These are phyloP conservation scores for Saccharomycopsis fermentans DNA, from an alignment of 805 yeast genomes.

Conservation along the genomic window DNA sequence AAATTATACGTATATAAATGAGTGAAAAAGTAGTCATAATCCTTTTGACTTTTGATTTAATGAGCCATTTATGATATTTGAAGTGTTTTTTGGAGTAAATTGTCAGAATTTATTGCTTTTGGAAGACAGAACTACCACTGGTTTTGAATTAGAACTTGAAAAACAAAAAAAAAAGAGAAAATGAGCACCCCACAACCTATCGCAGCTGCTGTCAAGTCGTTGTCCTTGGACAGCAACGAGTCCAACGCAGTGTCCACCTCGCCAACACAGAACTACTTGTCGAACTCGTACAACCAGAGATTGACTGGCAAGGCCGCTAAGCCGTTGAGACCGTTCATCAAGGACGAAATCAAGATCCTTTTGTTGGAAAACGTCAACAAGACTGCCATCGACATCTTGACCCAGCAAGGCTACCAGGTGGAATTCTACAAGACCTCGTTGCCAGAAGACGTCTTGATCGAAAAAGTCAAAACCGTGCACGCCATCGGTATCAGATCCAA, in stretches of 20 bases:
- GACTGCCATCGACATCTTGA: conserved; percentile 82
- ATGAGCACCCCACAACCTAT: conserved; percentile 19
- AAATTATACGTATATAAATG: neutral
- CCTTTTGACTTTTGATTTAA: neutral
- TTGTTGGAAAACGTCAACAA: conserved; percentile 86
- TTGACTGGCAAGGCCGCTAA: conserved; percentile 44
- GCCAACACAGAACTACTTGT: conserved; percentile 61
- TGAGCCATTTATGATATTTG: too few species aligned
- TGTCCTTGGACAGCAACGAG: conserved; percentile 9
- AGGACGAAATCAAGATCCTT: conserved; percentile 89
- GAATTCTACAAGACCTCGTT: conserved; percentile 85
- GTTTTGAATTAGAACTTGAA: too few species aligned
- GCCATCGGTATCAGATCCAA: conserved; percentile 98
- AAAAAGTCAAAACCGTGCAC: conserved; percentile 86
- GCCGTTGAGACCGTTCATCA: conserved; percentile 85
- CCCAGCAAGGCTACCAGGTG: conserved; percentile 91
- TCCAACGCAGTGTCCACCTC: conserved; percentile 68
- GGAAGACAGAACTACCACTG: too few species aligned
- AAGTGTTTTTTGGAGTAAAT: too few species aligned
- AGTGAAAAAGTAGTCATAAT: neutral
- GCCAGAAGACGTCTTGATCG: conserved; percentile 88
- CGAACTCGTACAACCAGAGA: conserved; percentile 31
- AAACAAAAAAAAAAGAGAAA: too few species aligned
- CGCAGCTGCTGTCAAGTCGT: conserved; percentile 2
- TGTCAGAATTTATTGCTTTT: too few species aligned